A percentile compares a stretch with the other conserved stretches of the same genome.
phyloP scores from a whole-genome alignment of 2,329 filamentous ascomycete genomes.

The Aureobasidium leucospermi region DNA sequence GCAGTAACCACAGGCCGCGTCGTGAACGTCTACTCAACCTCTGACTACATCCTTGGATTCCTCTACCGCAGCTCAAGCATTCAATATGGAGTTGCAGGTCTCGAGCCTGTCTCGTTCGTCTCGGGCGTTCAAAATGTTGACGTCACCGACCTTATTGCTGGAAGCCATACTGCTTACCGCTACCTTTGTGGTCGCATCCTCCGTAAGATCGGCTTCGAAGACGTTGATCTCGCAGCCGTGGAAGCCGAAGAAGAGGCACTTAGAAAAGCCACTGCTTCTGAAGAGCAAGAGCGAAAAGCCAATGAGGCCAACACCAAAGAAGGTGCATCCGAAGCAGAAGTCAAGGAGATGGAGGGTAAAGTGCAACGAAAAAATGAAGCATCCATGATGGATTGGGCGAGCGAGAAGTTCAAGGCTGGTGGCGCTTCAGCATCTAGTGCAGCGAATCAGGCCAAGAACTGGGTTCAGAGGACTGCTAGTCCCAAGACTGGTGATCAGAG shows the following conservation, averaged over 20 bases:
- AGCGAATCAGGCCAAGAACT: constrained; percentile 5
- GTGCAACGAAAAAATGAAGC: constrained; percentile 39
- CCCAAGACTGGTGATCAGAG: not conserved
- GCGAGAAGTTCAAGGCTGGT: constrained; percentile 32
- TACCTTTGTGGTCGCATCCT: constrained; percentile 46
- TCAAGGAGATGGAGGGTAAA: constrained; percentile 32
- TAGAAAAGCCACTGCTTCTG: constrained; percentile 31
- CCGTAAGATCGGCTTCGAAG: constrained; percentile 46
- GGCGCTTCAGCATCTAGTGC: constrained; percentile 22
- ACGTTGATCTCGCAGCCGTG: constrained; percentile 42
- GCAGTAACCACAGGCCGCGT: constrained; percentile 73
- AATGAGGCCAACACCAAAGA: constrained; percentile 21
- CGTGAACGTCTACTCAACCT: constrained; percentile 81
- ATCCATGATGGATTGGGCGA: constrained; percentile 36
- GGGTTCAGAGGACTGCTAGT: constrained; percentile 1
- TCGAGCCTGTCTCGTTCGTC: constrained; percentile 64
- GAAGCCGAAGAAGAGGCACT: constrained; percentile 37
- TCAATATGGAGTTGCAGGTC: constrained; percentile 73
- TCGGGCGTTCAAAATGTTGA: constrained; percentile 56
- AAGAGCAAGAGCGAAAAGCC: constrained; percentile 27
- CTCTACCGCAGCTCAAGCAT: constrained; percentile 79
- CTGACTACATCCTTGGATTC: constrained; percentile 82
- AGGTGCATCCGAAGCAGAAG: constrained; percentile 22
- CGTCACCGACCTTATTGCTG: constrained; percentile 43
- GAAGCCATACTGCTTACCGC: constrained; percentile 42